phyloP scores from a whole-genome alignment of 2,329 filamentous ascomycete species.

The Allantophomopsis lycopodina region DNA sequence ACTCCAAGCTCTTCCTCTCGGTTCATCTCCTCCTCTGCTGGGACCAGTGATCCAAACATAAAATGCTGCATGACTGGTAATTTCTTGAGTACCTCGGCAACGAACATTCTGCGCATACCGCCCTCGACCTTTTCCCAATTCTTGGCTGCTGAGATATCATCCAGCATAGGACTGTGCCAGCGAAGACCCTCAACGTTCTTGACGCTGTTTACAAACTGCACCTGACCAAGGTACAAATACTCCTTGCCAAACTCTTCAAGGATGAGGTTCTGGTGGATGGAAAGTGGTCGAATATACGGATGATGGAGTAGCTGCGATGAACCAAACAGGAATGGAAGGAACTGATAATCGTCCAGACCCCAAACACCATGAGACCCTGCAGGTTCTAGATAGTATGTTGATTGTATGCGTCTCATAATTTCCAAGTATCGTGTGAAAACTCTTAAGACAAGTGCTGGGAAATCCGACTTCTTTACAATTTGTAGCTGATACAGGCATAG shows the following conservation, averaged over 20 bases:
- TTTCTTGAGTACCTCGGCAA: constrained; percentile 83
- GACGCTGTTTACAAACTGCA: constrained; percentile 86
- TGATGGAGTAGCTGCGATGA: constrained; percentile 82
- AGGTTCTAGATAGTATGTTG: constrained; percentile 90
- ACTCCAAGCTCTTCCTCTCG: constrained; percentile 38
- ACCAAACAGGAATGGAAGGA: constrained; percentile 89
- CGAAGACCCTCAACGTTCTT: constrained; percentile 90
- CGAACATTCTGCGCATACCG: constrained; percentile 95
- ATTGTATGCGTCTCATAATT: constrained; percentile 80
- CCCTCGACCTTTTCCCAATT: constrained; percentile 86
- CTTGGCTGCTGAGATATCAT: constrained; percentile 86
- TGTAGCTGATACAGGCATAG: constrained; percentile 79
- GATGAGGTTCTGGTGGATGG: constrained; percentile 77
- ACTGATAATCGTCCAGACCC: constrained; percentile 96
- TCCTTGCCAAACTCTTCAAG: constrained; percentile 76
- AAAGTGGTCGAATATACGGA: constrained; percentile 62
- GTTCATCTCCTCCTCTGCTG: constrained; percentile 72
- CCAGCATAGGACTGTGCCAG: constrained; percentile 97
- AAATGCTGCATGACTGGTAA: constrained; percentile 99
- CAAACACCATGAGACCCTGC: constrained; percentile 96
- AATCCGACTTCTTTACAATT: constrained; percentile 49
- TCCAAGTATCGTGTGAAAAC: constrained; percentile 74
- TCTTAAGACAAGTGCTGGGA: constrained; percentile 59
- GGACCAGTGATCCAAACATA: constrained; percentile 75
- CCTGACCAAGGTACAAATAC: constrained; percentile 85